Evolutionary conservation across 1,284 basidiomycete genomes (phyloP).

Genomic region (Boletus semigastroideus): DNA sequence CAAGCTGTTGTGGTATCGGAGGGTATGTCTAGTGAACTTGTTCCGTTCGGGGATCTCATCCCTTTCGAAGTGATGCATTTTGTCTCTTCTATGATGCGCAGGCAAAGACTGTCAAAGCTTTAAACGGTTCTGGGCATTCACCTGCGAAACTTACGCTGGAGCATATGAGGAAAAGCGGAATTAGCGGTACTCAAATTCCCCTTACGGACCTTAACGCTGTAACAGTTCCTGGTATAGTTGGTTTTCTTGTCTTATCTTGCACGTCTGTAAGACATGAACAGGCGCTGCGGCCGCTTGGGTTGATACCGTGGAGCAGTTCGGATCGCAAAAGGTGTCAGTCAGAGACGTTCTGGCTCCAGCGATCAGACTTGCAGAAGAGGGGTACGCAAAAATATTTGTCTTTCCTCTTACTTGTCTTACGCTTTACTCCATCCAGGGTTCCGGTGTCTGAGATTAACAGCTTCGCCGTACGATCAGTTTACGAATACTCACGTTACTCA

Average conservation of each 20-base stretch:
- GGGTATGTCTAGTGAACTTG: constrained; percentile 48
- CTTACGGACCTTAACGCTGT: constrained; percentile 80
- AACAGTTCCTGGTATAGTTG: constrained; percentile 77
- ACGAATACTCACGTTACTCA: not conserved
- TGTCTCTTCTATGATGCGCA: constrained; percentile 89
- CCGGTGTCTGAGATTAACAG: constrained; percentile 81
- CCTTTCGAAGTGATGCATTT: constrained; percentile 73
- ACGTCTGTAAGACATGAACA: constrained; percentile 24
- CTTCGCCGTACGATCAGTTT: constrained; percentile 44
- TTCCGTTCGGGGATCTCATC: not conserved
- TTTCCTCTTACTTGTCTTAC: constrained; percentile 9
- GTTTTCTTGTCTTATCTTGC: not conserved
- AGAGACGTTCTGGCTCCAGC: constrained; percentile 87
- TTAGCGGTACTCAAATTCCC: constrained; percentile 69
- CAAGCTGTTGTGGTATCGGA: constrained; percentile 78
- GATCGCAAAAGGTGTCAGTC: constrained; percentile 77
- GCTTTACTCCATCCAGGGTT: constrained; percentile 42
- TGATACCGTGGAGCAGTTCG: constrained; percentile 83
- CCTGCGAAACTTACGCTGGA: constrained; percentile 81
- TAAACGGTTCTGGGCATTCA: constrained; percentile 87
- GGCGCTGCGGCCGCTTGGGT: constrained; percentile 93
- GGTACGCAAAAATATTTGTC: constrained; percentile 43
- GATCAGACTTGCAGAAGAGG: constrained; percentile 83
- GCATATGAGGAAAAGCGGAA: constrained; percentile 67
- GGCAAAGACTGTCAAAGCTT: constrained; percentile 74